Evolutionary conservation across 2,329 filamentous ascomycete genomes (phyloP), one percentile per base, ranked within the genome.

Genomic region (Botrytis squamosa): DNA sequence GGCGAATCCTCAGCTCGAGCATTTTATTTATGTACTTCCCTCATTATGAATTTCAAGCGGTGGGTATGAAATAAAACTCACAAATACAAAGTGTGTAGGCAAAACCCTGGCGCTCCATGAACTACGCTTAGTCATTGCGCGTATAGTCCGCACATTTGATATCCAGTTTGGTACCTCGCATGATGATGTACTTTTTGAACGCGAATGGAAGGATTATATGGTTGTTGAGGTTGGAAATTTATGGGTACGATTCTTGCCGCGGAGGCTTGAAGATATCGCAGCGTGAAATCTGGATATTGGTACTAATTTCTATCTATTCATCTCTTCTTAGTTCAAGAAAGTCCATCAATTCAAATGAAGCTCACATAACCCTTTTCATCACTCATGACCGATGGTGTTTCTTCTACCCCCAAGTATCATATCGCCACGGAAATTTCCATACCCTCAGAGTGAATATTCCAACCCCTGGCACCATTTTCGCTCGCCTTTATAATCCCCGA

Each of bases 41-140:
- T 29, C 40, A 25, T 46, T 38, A 6, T 25, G 14, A 14, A 38
- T 38, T 16, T 38, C n/a, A 0, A 25, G 49, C 49, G 22, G 4
- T 14, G 46, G 22, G 46, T 9, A 25, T 38, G 20, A 1, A 36
- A 38, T 20, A 22, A 38, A 60, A 44, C 62, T 64, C 7, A 64
- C 62, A 64, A 44, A 20, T n/a, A 10, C 12, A 42, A 42, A 69
- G 44, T 77, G 76, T 52, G 75, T 75, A n/a, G 76, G 74, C n/a
- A 75, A 75, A 42, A 70, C 72, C 20, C 60, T 77, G 38, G 74
- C 76, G 9, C 60, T 77, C 67, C 73, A 75, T 42, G 76, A 76
- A 71, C 65, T 77, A 36, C 59, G 74, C 29, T 22, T 75, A 7
- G 72, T 71, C 1, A 20, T 76, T 33, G 71, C 74, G 25, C 71